These are phyloP conservation scores for Rhynchospora breviuscula DNA, from an alignment of 176 grass and related monocot species.

Conservation along the genomic window DNA sequence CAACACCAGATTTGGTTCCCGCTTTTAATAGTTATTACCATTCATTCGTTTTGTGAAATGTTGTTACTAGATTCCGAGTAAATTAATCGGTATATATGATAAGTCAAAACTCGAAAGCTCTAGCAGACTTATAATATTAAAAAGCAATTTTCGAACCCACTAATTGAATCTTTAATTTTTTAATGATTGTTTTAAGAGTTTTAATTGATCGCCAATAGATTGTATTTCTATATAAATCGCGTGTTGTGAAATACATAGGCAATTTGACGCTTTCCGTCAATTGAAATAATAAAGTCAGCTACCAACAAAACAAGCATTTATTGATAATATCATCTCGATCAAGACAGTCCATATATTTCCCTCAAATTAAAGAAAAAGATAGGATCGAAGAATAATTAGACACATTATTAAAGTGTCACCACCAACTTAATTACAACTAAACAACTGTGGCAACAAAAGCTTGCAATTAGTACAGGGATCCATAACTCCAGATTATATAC, in stretches of 20 bases:
- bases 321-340: not conserved
- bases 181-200: too few species aligned
- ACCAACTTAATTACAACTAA: conserved; percentile 3
- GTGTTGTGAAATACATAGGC: not conserved
- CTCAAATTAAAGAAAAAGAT: not conserved
- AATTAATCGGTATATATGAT: too few species aligned
- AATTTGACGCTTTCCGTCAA: not conserved
- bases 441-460: not conserved
- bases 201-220: not conserved
- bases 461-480: too few species aligned
- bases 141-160: too few species aligned
- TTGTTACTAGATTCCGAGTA: too few species aligned
- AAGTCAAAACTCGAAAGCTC: too few species aligned
- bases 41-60: too few species aligned
- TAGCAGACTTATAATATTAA: too few species aligned
- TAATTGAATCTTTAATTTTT: too few species aligned
- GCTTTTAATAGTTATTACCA: too few species aligned
- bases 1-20: too few species aligned
- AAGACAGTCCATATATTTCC: not conserved
- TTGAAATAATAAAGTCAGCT: not conserved
- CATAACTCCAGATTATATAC: too few species aligned
- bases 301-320: conserved; percentile 4
- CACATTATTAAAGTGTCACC: not conserved
- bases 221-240: not conserved
- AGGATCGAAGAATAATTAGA: not conserved